These are phyloP conservation scores for Diutina scorzettiae DNA, from an alignment of 1,139 yeast species.

Conservation along the genomic window DNA sequence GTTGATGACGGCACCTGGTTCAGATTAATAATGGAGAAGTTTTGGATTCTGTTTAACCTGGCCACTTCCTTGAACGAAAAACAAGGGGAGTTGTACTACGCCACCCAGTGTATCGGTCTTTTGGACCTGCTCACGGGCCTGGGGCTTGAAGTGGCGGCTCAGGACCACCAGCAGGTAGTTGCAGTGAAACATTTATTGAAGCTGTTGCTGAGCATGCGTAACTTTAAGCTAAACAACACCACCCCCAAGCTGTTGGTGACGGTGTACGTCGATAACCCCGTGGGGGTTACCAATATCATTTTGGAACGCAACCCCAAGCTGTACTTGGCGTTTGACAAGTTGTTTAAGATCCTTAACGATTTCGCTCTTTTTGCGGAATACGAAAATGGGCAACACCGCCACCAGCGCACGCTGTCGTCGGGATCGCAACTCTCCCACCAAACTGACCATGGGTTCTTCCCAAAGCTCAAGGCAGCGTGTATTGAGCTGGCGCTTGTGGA, in stretches of 20 bases:
- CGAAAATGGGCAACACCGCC: not conserved
- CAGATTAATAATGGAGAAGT: conserved; percentile 21
- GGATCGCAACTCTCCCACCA: not conserved
- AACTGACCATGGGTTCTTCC: conserved; percentile 11
- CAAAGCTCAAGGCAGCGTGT: conserved; percentile 35
- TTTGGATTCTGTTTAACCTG: conserved; percentile 42
- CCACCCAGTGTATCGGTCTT: conserved; percentile 27
- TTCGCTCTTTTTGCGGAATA: conserved; percentile 21
- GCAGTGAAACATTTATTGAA: conserved; percentile 19
- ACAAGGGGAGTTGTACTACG: conserved; percentile 33
- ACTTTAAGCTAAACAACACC: conserved; percentile 26
- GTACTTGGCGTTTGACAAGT: conserved; percentile 34
- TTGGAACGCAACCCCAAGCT: conserved; percentile 46
- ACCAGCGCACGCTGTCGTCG: not conserved
- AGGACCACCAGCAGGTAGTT: conserved; percentile 13
- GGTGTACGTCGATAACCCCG: conserved; percentile 11
- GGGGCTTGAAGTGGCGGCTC: conserved; percentile 9
- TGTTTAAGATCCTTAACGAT: conserved; percentile 30
- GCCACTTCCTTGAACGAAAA: conserved; percentile 39
- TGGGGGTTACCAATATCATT: conserved; percentile 23
- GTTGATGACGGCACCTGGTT: conserved; percentile 8
- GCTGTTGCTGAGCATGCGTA: conserved; percentile 19
- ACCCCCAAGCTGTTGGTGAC: conserved; percentile 21
- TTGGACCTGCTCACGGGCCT: conserved; percentile 14
- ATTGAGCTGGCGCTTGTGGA: conserved; percentile 47